Evolutionary conservation across 148 eudicot species (phyloP), one percentile per base, ranked within the genome.

Genomic region (Euryodendron excelsum): DNA sequence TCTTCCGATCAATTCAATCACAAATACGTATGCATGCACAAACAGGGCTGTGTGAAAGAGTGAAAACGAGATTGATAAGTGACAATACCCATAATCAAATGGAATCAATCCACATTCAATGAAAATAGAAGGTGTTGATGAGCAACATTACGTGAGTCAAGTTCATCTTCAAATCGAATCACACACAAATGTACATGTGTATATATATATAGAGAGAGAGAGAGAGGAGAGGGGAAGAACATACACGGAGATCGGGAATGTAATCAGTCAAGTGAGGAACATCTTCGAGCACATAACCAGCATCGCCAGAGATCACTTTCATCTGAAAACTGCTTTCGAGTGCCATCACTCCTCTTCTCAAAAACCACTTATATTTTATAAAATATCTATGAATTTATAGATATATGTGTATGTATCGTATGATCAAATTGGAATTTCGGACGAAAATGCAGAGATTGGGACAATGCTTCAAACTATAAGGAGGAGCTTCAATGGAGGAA

Each of bases 241-340:
- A 20, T 88, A 92, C 97, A 78, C 88, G 87, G 59, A 92, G 94
- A 85, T 89, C 55, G 23, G 87, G 78, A 18, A 92, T 88, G 80
- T 92, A 92, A 89, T 92, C 97, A 62, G 77, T 77, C 79, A 92
- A 83, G 77, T 92, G 97, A 86, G 97, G 97, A 76, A 92, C 94
- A 70, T 92, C 97, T 84, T 92, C 88, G 47, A 92, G 92, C 12
- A 92, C 82, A 52, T 87, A 92, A 13, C 97, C 97, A 45, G 58
- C 71, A 23, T 85, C 87, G 44, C 97, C 97, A 2, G 73, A 39
- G 25, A 75, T 81, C 14, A 90, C 80, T 86, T 90, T 92, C 93
- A n/a, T n/a, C n/a, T 87, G 74, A 48, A 41, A 70, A 67, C 56
- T 61, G 45, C 60, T 55, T 14, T 69, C 25, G 31, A 31, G 5